Conservation (phyloP, 345 rosid genomes). For the Nephelium lappaceum region DNA sequence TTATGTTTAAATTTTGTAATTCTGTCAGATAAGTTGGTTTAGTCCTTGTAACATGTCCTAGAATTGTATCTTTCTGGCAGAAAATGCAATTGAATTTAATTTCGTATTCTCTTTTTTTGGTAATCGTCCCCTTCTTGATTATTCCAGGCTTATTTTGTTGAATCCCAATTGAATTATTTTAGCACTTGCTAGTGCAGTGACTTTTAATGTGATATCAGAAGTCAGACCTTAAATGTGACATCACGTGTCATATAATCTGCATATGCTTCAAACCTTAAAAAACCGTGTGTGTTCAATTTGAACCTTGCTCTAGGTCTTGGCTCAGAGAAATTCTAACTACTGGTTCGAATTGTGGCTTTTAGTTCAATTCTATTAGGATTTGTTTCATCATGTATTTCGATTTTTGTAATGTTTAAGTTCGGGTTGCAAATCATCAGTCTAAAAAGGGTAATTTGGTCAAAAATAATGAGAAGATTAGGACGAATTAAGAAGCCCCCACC, state of each 20-base stretch:
- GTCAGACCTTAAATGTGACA: background rate
- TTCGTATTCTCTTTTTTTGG: background rate
- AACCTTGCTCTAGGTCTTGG: background rate
- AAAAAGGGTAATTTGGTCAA: background rate
- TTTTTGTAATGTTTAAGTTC: background rate
- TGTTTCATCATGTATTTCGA: background rate
- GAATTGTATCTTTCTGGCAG: background rate
- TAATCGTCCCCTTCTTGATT: background rate
- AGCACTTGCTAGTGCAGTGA: background rate
- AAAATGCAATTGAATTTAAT: background rate
- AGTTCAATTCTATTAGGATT: too few species aligned
- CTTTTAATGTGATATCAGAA: background rate
- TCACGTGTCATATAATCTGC: background rate
- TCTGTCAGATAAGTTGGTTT: background rate
- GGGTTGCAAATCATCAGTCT: background rate
- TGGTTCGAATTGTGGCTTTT: too few species aligned
- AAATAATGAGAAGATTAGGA: background rate
- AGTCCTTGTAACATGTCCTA: background rate
- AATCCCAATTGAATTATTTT: background rate
- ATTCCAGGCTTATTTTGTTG: background rate
- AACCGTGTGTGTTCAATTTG: background rate
- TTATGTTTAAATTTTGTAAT: slow-evolving; percentile 8
- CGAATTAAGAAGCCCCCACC: background rate
- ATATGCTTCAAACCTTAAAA: too few species aligned
- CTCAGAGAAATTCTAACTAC: too few species aligned